These are phyloP conservation scores for Filosporella fistucella DNA, from an alignment of 495 filamentous ascomycete species.

Conservation along the genomic window DNA sequence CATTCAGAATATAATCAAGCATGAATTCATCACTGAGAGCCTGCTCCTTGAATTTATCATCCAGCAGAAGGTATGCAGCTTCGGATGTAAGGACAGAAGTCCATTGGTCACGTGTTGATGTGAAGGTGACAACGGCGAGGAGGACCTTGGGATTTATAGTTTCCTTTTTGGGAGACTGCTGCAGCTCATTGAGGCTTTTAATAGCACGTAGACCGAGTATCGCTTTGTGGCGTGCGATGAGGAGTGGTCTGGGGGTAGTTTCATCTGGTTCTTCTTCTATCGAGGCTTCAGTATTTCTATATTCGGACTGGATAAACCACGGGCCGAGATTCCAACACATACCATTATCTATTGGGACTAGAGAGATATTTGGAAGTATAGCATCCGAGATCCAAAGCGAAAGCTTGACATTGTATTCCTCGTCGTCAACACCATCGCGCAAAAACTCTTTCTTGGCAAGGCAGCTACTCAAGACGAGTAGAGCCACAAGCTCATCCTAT, in stretches of 20 bases:
- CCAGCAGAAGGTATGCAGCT: too few species aligned
- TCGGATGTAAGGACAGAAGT: too few species aligned
- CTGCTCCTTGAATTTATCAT: too few species aligned
- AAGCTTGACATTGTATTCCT: constrained; percentile 3
- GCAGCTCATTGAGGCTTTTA: constrained; percentile 27
- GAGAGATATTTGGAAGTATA: constrained; percentile 13
- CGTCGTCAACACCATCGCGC: background rate
- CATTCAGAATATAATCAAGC: constrained; percentile 47
- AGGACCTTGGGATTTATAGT: constrained; percentile 18
- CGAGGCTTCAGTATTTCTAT: too few species aligned
- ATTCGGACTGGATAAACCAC: too few species aligned
- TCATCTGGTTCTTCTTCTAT: constrained; percentile 3
- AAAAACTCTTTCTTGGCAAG: background rate
- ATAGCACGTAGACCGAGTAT: constrained; percentile 9
- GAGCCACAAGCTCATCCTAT: constrained; percentile 8
- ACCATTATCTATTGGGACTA: constrained; percentile 16
- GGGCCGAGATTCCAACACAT: too few species aligned
- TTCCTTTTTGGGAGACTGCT: background rate
- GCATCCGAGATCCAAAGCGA: constrained; percentile 18
- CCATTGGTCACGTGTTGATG: constrained; percentile 50
- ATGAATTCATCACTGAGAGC: constrained; percentile 31
- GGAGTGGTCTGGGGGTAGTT: background rate
- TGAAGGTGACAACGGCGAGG: constrained; percentile 39
- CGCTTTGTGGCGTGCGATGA: constrained; percentile 7
- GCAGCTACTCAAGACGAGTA: constrained; percentile 14